Evolutionary conservation across 495 filamentous ascomycete genomes (phyloP).

Genomic region (Rhizodiscina lignyota): DNA sequence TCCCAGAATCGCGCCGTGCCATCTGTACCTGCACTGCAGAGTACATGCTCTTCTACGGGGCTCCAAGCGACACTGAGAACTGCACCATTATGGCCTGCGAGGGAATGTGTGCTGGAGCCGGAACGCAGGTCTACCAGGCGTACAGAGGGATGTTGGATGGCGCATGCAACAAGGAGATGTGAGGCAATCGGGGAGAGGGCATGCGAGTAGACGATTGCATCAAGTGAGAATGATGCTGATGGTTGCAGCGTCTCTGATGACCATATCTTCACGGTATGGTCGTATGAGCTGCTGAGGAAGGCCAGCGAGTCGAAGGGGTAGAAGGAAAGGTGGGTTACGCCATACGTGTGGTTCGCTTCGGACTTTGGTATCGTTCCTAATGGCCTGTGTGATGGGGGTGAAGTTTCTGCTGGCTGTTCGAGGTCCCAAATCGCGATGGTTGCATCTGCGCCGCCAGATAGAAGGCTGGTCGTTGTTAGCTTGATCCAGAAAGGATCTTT

Average conservation of each 20-base stretch:
- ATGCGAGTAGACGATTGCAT: slow-evolving; percentile 58
- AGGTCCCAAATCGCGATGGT: slow-evolving; percentile 76
- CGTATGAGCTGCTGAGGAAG: slow-evolving; percentile 71
- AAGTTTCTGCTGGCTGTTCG: slow-evolving; percentile 27
- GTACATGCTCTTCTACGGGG: slow-evolving; percentile 55
- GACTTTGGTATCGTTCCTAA: slow-evolving; percentile 28
- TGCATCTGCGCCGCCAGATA: slow-evolving; percentile 69
- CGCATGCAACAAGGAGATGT: slow-evolving; percentile 67
- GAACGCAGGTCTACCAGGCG: slow-evolving; percentile 71
- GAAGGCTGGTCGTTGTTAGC: slow-evolving; percentile 43
- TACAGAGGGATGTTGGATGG: slow-evolving; percentile 62
- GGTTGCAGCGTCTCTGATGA: slow-evolving; percentile 41
- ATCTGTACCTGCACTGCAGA: slow-evolving; percentile 64
- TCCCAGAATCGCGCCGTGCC: slow-evolving; percentile 75
- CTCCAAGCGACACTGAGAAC: slow-evolving; percentile 66
- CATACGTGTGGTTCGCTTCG: slow-evolving; percentile 55
- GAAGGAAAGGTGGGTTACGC: slow-evolving; percentile 71
- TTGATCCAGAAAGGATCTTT: slow-evolving; percentile 5
- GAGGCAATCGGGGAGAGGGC: slow-evolving; percentile 52
- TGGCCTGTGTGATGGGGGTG: slow-evolving; percentile 31
- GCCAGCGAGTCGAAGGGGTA: slow-evolving; percentile 72
- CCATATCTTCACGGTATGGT: slow-evolving; percentile 68
- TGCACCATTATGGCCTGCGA: slow-evolving; percentile 56
- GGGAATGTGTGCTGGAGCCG: slow-evolving; percentile 56
- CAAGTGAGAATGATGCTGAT: slow-evolving; percentile 53